Conservation (phyloP, 192 early-diverging fungal species). For the Podila epicladia region DNA sequence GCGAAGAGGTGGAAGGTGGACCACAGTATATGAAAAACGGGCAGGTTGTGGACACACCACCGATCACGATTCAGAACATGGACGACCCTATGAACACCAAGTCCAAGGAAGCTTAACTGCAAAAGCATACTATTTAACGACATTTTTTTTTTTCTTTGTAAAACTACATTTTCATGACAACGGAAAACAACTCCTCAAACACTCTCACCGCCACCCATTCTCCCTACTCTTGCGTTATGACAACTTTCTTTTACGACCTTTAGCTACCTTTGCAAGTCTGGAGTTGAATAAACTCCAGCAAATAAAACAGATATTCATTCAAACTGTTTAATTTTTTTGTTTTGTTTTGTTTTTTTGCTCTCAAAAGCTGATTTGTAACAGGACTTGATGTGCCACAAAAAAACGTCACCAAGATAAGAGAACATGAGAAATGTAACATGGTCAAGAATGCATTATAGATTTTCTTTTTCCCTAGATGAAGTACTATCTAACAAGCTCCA, state of each 20-base stretch:
- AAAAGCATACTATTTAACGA: not conserved
- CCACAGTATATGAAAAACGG: slow-evolving; percentile 27
- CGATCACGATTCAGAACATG: slow-evolving; percentile 45
- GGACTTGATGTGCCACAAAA: not conserved
- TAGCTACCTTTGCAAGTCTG: not conserved
- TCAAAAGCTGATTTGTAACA: not conserved
- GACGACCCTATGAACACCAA: slow-evolving; percentile 40
- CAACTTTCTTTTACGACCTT: not conserved
- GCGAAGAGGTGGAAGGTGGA: slow-evolving; percentile 19
- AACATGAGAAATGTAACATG: not conserved
- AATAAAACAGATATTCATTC: not conserved
- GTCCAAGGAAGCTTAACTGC: slow-evolving; percentile 30
- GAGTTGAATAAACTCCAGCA: not conserved
- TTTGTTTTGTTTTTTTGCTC: not conserved
- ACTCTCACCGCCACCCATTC: not conserved
- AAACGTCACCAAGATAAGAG: not conserved
- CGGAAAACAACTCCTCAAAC: not conserved
- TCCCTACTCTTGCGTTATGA: not conserved
- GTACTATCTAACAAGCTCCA: slow-evolving; percentile 3
- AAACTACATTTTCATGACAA: slow-evolving; percentile 2
- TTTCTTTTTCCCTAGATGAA: too few species aligned
- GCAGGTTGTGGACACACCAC: slow-evolving; percentile 31
- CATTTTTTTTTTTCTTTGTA: not conserved
- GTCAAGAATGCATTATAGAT: too few species aligned
- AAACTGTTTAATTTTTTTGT: not conserved